These are phyloP conservation scores for Cryptosporidium sp. DNA, from an alignment of 169 alveolate genomes.

Conservation along the genomic window DNA sequence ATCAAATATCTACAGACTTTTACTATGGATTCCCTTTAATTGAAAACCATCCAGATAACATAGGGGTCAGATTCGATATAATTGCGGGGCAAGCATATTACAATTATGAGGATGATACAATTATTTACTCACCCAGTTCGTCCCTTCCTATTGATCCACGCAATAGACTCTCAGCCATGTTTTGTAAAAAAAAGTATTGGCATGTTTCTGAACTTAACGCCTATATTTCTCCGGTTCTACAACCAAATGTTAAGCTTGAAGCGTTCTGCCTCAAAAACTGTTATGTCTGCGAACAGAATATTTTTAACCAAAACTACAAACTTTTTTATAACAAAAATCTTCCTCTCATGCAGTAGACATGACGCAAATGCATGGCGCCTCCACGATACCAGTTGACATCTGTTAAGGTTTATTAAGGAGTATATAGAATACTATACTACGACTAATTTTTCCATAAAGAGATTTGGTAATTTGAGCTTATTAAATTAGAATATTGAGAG, in stretches of 20 bases:
- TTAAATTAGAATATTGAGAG: background rate
- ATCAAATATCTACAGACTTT: background rate
- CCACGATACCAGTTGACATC: constrained; percentile 18
- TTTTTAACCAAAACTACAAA: background rate
- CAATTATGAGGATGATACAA: constrained; percentile 46
- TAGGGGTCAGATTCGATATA: constrained; percentile 58
- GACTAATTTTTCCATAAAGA: background rate
- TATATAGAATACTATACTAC: background rate
- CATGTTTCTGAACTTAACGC: constrained; percentile 62
- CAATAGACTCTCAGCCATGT: constrained; percentile 36
- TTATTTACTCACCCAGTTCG: constrained; percentile 43
- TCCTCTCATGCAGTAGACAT: constrained; percentile 38
- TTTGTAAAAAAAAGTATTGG: constrained; percentile 44
- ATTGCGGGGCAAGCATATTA: constrained; percentile 56
- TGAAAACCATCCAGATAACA: constrained; percentile 61
- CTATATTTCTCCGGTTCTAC: constrained; percentile 39
- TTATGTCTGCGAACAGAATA: constrained; percentile 25
- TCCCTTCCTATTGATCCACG: constrained; percentile 59
- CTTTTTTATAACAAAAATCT: constrained; percentile 66
- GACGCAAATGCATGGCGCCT: constrained; percentile 57
- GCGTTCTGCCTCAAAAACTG: constrained; percentile 52
- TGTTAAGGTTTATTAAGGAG: background rate
- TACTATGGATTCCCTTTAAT: constrained; percentile 47
- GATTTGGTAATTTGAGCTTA: background rate
- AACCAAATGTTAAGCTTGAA: background rate